Conservation (phyloP, 345 rosid species). For the Salix udensis region DNA sequence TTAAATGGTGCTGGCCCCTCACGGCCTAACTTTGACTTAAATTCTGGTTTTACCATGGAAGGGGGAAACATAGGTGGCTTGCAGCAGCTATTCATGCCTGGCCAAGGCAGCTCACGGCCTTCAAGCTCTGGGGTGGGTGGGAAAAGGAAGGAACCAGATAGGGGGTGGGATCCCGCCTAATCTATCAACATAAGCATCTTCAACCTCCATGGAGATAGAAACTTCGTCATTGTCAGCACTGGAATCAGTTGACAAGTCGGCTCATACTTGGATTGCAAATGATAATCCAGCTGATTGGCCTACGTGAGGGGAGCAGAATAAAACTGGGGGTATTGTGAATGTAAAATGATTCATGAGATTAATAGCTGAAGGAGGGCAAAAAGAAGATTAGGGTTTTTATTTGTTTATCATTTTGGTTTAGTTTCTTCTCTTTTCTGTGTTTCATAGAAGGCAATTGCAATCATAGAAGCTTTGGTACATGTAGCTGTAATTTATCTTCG, state of each 20-base stretch:
- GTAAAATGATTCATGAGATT: constrained; percentile 46
- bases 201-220: constrained; percentile 73
- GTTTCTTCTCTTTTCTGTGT: constrained; percentile 26
- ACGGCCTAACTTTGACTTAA: constrained; percentile 63
- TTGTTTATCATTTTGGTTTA: constrained; percentile 29
- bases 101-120: constrained; percentile 52
- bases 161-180: constrained; percentile 56
- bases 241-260: constrained; percentile 20
- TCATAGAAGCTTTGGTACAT: constrained; percentile 41
- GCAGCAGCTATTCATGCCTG: constrained; percentile 60
- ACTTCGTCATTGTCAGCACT: background rate
- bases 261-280: constrained; percentile 23
- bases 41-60: constrained; percentile 56
- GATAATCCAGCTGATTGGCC: constrained; percentile 33
- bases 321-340: constrained; percentile 31
- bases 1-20: constrained; percentile 51
- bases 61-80: constrained; percentile 49
- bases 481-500: constrained; percentile 37
- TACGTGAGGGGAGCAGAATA: constrained; percentile 39
- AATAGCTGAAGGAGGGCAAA: constrained; percentile 30
- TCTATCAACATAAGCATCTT: constrained; percentile 41
- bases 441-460: constrained; percentile 38
- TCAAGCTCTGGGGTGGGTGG: constrained; percentile 60
- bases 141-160: constrained; percentile 82
- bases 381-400: constrained; percentile 27